These are phyloP conservation scores for Dissophora globulifera DNA, from an alignment of 192 early-diverging fungal species.

Conservation along the genomic window DNA sequence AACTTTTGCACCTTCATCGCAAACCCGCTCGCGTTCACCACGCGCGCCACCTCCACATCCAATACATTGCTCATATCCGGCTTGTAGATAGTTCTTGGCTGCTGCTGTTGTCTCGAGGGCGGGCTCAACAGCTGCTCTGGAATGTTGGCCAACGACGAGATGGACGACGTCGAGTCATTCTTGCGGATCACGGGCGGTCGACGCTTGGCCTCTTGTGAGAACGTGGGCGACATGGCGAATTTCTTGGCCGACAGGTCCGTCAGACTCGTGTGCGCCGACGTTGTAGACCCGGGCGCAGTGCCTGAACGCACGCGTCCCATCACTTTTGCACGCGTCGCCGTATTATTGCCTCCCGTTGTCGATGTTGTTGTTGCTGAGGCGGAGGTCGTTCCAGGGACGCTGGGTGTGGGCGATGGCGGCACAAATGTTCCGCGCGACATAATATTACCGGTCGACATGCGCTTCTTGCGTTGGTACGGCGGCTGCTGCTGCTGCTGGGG, in stretches of 20 bases:
- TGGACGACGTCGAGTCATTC: constrained; percentile 30
- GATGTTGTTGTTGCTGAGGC: too few species aligned
- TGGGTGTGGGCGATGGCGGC: constrained; percentile 23
- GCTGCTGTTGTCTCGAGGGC: constrained; percentile 15
- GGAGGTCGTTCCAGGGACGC: neutral
- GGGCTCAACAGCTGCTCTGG: constrained; percentile 5
- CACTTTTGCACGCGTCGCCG: too few species aligned
- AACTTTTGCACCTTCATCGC: constrained; percentile 63
- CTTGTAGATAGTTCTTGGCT: constrained; percentile 27
- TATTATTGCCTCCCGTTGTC: too few species aligned
- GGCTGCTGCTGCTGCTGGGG: too few species aligned
- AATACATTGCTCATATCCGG: constrained; percentile 66
- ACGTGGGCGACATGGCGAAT: constrained; percentile 32
- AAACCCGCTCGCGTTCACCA: constrained; percentile 70
- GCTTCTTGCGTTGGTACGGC: constrained; percentile 24
- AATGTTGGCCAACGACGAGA: constrained; percentile 6
- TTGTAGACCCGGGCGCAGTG: constrained; percentile 22
- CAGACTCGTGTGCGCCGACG: neutral
- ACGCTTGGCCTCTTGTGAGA: constrained; percentile 30
- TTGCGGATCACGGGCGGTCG: constrained; percentile 22
- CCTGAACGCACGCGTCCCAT: constrained; percentile 28
- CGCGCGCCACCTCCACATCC: constrained; percentile 67
- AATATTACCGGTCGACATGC: constrained; percentile 42
- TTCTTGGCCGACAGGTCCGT: constrained; percentile 13
- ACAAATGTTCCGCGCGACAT: constrained; percentile 24